These are phyloP conservation scores for Cymbidium sinense DNA, from an alignment of 106 monocot species.

Conservation along the genomic window DNA sequence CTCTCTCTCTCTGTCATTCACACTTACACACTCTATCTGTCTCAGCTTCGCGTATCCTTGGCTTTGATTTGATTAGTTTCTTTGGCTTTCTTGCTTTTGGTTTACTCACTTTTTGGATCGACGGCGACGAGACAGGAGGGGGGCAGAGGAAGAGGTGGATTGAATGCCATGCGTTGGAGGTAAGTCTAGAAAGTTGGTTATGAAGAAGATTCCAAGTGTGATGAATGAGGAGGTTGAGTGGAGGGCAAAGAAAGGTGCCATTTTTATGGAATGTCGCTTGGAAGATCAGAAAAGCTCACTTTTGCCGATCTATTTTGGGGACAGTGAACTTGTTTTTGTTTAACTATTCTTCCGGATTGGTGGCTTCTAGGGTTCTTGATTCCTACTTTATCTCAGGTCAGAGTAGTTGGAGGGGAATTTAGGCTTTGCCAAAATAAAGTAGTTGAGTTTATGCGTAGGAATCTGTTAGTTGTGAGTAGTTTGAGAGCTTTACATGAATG, in stretches of 20 bases:
- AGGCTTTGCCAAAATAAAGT: neutral
- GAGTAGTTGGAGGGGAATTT: neutral
- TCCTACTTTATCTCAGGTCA: neutral
- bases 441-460: neutral
- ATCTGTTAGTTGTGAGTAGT: neutral
- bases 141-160: neutral
- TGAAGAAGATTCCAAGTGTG: neutral
- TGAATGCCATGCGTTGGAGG: neutral
- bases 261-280: neutral
- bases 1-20: neutral
- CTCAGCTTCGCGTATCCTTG: neutral
- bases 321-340: constrained; percentile 15
- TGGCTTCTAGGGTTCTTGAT: neutral
- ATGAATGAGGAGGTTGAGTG: constrained; percentile 5
- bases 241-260: constrained; percentile 6
- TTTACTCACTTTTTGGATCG: neutral
- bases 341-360: constrained; percentile 2
- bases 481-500: neutral
- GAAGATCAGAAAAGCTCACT: constrained; percentile 18
- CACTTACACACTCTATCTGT: neutral
- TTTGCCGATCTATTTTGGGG: constrained; percentile 19
- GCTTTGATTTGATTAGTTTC: neutral
- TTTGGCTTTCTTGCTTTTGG: neutral
- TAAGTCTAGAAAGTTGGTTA: neutral
- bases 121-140: neutral